Conservation (phyloP, 768 basidiomycete genomes). For the Xerocomellus chrysenteron region DNA sequence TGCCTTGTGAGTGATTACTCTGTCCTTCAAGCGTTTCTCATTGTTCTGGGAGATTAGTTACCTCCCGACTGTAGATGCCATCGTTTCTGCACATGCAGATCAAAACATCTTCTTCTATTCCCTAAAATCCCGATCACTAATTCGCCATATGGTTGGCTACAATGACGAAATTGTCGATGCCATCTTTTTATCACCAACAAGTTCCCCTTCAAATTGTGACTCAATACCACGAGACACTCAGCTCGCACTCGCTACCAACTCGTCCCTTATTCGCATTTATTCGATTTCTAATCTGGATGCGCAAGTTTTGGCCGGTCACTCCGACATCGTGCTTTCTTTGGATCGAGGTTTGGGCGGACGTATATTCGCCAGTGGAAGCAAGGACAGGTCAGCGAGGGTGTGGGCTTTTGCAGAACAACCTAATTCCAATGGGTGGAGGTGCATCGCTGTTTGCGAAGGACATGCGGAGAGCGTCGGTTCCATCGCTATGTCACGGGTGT, state of each 20-base stretch:
- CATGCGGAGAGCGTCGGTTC: constrained; percentile 95
- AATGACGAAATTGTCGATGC: constrained; percentile 98
- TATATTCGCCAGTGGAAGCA: constrained; percentile 89
- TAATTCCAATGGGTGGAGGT: constrained; percentile 41
- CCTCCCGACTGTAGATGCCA: constrained; percentile 55
- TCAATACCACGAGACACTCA: constrained; percentile 54
- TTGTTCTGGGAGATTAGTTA: constrained; percentile 49
- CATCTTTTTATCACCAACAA: constrained; percentile 61
- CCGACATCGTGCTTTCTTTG: constrained; percentile 86
- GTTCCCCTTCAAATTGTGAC: constrained; percentile 22
- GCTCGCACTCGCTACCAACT: constrained; percentile 96
- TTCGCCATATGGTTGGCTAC: constrained; percentile 89
- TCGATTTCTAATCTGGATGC: constrained; percentile 74
- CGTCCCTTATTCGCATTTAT: constrained; percentile 91
- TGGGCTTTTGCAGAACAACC: constrained; percentile 53
- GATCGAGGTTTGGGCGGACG: constrained; percentile 64
- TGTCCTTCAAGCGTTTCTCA: constrained; percentile 15
- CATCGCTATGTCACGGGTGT: constrained; percentile 68
- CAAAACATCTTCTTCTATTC: constrained; percentile 96
- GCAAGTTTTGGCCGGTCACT: constrained; percentile 83
- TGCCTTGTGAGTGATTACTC: constrained; percentile 63
- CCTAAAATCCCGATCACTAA: constrained; percentile 57
- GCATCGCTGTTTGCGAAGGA: constrained; percentile 87
- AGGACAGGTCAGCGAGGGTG: constrained; percentile 83
- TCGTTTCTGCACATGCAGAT: constrained; percentile 89